Percentiles rank a stretch among this genome's conserved stretches.
Conservation (phyloP, 1,284 basidiomycete species). For the Sphagnurus paluster region DNA sequence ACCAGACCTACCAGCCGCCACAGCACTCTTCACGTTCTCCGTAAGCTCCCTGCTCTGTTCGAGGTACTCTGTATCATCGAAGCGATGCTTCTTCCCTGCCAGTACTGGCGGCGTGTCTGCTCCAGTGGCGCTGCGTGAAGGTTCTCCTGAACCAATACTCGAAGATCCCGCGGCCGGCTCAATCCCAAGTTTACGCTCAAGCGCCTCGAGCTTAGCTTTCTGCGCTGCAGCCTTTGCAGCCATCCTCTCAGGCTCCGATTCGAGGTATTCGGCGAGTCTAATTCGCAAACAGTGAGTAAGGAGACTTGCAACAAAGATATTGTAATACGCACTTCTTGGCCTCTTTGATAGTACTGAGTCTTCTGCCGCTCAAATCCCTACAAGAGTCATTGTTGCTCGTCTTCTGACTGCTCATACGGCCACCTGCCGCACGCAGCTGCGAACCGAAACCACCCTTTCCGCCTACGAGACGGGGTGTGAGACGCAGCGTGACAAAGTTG, state of each 20-base stretch:
- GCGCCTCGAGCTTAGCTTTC: conserved; percentile 81
- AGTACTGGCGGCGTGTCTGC: conserved; percentile 45
- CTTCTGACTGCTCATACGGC: conserved; percentile 96
- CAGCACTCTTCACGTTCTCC: conserved; percentile 90
- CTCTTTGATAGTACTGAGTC: conserved; percentile 93
- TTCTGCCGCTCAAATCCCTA: conserved; percentile 87
- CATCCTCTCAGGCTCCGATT: conserved; percentile 80
- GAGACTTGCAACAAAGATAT: neutral
- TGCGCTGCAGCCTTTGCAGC: conserved; percentile 80
- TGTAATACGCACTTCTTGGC: conserved; percentile 88
- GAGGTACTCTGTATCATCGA: conserved; percentile 91
- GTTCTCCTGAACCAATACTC: conserved; percentile 23
- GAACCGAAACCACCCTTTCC: conserved; percentile 99
- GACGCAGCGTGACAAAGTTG: conserved; percentile 57
- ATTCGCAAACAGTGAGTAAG: too few species aligned
- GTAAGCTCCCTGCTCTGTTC: conserved; percentile 93
- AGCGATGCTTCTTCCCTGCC: conserved; percentile 81
- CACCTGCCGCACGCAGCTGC: conserved; percentile 94
- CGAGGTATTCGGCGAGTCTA: conserved; percentile 91
- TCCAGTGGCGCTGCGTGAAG: conserved; percentile 12
- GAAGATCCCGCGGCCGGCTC: conserved; percentile 30
- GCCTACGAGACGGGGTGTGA: conserved; percentile 75
- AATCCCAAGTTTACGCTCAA: conserved; percentile 82
- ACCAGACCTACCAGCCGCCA: conserved; percentile 64
- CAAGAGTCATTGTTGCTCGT: conserved; percentile 96